These are phyloP conservation scores for Amaranthus cruentus DNA, from an alignment of 148 eudicot species.

Conservation along the genomic window DNA sequence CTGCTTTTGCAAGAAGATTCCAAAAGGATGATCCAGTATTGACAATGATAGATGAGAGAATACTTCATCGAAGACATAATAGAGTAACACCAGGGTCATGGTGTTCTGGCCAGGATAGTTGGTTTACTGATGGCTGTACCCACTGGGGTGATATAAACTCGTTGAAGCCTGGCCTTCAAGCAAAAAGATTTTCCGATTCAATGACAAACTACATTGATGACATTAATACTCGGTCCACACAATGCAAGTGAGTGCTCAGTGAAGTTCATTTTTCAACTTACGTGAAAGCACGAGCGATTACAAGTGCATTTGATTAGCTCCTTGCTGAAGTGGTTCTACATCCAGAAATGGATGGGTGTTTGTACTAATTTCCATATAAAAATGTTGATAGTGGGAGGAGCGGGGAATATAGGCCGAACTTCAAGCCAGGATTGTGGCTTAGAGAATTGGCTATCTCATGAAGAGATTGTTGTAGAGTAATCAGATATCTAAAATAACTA, in stretches of 20 bases:
- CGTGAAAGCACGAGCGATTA: not conserved
- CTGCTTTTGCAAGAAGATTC: constrained; percentile 84
- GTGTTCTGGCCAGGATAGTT: constrained; percentile 59
- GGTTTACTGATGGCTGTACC: constrained; percentile 60
- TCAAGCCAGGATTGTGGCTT: constrained; percentile 34
- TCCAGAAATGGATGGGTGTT: constrained; percentile 1
- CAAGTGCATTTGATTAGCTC: not conserved
- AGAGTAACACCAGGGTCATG: constrained; percentile 82
- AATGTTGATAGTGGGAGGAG: constrained; percentile 15
- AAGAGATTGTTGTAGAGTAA: constrained; percentile 21
- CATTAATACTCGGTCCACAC: constrained; percentile 49
- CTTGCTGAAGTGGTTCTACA: constrained; percentile 11
- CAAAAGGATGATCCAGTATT: constrained; percentile 57
- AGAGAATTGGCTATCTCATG: not conserved
- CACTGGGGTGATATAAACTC: constrained; percentile 76
- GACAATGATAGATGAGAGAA: constrained; percentile 62
- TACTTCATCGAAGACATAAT: constrained; percentile 58
- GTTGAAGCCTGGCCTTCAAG: constrained; percentile 63
- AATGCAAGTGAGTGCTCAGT: constrained; percentile 48
- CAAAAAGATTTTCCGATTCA: constrained; percentile 43
- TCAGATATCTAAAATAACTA: constrained; percentile 22
- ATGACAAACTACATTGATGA: constrained; percentile 51
- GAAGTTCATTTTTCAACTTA: not conserved
- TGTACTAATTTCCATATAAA: constrained; percentile 7
- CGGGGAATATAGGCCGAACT: constrained; percentile 7